phyloP scores from a whole-genome alignment of 805 yeast genomes.

The Isabelozyma heimii region DNA sequence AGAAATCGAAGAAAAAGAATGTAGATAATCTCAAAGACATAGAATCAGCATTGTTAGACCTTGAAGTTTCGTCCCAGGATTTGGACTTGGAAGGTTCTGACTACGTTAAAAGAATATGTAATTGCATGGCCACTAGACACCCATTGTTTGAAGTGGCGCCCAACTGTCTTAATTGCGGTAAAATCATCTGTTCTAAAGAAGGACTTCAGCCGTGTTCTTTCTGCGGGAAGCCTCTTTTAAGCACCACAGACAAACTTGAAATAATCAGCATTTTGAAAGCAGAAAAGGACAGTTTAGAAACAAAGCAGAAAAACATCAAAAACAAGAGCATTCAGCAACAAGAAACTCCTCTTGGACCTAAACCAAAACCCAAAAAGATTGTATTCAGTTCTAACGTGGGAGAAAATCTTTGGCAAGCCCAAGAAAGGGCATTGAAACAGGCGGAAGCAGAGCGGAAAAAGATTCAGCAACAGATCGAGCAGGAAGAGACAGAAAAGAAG shows the following conservation, averaged over 20 bases:
- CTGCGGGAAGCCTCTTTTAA: conserved; percentile 70
- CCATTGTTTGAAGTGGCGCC: conserved; percentile 89
- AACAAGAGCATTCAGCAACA: conserved; percentile 12
- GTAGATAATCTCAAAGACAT: conserved; percentile 61
- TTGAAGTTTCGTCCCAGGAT: conserved; percentile 33
- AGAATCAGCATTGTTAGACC: conserved; percentile 56
- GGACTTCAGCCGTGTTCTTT: conserved; percentile 88
- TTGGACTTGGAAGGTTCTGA: conserved; percentile 8
- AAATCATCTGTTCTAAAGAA: conserved; percentile 85
- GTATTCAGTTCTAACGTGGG: conserved; percentile 56
- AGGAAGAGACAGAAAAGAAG: conserved; percentile 18
- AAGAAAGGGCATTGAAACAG: conserved; percentile 59
- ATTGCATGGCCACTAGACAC: conserved; percentile 85
- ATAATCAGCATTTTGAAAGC: conserved; percentile 50
- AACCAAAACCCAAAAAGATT: conserved; percentile 46
- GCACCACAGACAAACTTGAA: conserved; percentile 56
- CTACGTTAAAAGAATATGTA: conserved; percentile 45
- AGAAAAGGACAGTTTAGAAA: conserved; percentile 46
- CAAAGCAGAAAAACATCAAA: conserved; percentile 12
- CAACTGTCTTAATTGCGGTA: conserved; percentile 91
- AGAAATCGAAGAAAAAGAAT: conserved; percentile 41
- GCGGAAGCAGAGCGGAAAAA: conserved; percentile 46
- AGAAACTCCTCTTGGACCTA: conserved; percentile 3
- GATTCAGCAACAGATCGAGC: conserved; percentile 18
- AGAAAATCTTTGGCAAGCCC: conserved; percentile 64